Conservation (phyloP, 352 stramenopile genomes). For the Globisporangium mamillatum region DNA sequence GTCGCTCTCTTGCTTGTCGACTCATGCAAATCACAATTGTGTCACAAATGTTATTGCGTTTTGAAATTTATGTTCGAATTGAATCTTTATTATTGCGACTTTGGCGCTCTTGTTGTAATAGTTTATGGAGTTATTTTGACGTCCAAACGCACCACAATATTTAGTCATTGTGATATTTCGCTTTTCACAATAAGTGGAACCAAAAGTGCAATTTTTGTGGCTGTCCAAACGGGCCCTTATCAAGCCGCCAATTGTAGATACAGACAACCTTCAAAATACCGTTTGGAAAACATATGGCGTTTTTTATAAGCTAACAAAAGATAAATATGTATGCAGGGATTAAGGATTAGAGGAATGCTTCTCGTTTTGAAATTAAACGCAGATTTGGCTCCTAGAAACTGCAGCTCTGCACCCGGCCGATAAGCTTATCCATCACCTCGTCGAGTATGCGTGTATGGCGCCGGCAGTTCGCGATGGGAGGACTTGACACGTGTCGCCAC, state of each 20-base stretch:
- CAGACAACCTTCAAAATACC: not conserved
- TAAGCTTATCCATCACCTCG: not conserved
- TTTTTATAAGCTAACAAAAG: not conserved
- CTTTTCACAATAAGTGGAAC: no score
- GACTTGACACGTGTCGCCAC: not conserved
- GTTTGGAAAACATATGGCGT: not conserved
- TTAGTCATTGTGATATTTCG: no score
- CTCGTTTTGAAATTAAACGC: not conserved
- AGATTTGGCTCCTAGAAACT: not conserved
- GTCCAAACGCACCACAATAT: no score
- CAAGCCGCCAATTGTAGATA: not conserved
- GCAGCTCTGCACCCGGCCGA: not conserved
- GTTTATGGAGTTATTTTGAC: no score
- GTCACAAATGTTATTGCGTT: no score
- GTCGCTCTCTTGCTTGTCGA: no score
- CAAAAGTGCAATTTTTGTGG: no score
- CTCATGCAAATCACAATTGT: no score
- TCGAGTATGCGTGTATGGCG: not conserved
- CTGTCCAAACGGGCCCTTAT: no score
- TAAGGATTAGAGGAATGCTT: not conserved
- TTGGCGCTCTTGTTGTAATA: no score
- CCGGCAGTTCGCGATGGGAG: not conserved
- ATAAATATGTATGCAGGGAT: not conserved
- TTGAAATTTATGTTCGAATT: no score
- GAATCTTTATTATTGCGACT: no score